A percentile compares a stretch with the other conserved stretches of the same genome.
phyloP scores from a whole-genome alignment of 306 rosid species.

The Crotalaria pallida region DNA sequence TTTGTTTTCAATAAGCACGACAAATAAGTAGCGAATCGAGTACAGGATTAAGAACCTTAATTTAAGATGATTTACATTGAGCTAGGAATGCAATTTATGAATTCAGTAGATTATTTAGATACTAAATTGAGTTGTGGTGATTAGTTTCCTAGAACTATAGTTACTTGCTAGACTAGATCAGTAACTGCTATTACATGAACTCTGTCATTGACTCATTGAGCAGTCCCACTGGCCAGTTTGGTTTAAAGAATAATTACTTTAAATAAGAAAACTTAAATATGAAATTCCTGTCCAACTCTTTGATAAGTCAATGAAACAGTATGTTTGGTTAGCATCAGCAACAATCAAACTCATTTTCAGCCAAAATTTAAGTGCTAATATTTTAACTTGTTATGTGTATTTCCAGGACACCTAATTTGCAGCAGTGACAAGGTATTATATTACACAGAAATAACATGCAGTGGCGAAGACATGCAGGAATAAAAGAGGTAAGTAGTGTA shows the following conservation, averaged over 20 bases:
- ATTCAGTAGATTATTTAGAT: neutral
- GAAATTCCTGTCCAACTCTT: neutral
- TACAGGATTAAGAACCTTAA: neutral
- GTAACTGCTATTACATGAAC: neutral
- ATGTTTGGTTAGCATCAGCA: conserved; percentile 4
- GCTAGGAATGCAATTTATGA: neutral
- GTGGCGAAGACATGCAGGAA: conserved; percentile 12
- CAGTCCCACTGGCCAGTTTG: no score
- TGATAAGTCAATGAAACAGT: neutral
- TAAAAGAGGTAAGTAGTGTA: conserved; percentile 39
- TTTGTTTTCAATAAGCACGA: neutral
- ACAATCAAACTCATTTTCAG: neutral
- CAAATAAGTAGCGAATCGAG: neutral
- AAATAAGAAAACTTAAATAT: no score
- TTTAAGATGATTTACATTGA: neutral
- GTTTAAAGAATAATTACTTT: no score
- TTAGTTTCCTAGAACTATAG: neutral
- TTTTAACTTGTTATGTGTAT: neutral
- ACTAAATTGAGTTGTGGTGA: neutral
- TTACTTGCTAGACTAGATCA: neutral
- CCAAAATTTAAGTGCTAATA: neutral
- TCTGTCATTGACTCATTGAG: no score
- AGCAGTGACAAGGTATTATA: neutral
- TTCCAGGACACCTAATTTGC: neutral
- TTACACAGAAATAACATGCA: conserved; percentile 1